These are phyloP conservation scores for Kappamyces sp. DNA, from an alignment of 192 early-diverging fungal genomes.

Conservation along the genomic window DNA sequence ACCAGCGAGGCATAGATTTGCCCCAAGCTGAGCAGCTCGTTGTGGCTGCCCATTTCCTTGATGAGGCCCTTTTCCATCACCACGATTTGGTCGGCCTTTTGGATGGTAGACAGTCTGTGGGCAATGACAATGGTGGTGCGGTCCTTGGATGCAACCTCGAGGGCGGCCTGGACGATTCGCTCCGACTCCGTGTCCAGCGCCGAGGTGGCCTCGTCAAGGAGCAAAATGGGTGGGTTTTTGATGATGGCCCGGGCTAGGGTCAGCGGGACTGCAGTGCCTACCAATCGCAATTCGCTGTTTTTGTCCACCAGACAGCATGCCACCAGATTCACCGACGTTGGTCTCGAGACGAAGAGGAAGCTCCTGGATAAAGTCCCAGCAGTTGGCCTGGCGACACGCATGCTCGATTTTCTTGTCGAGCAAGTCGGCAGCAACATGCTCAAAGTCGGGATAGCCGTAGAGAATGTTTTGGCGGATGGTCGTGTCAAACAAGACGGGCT, in stretches of 20 bases:
- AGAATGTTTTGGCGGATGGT: slow-evolving; percentile 80
- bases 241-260: slow-evolving; percentile 66
- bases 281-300: slow-evolving; percentile 95
- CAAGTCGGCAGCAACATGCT: slow-evolving; percentile 28
- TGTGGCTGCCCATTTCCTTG: slow-evolving; percentile 70
- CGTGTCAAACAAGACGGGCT: slow-evolving; percentile 74
- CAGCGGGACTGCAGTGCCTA: no score
- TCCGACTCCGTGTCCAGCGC: slow-evolving; percentile 79
- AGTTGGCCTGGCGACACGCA: slow-evolving; percentile 56
- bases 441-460: slow-evolving; percentile 50
- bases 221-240: slow-evolving; percentile 77
- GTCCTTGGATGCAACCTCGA: slow-evolving; percentile 66
- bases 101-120: slow-evolving; percentile 84
- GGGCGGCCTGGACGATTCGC: slow-evolving; percentile 73
- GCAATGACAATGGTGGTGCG: slow-evolving; percentile 91
- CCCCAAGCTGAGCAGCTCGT: slow-evolving; percentile 51
- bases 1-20: slow-evolving; percentile 66
- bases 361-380: slow-evolving; percentile 78
- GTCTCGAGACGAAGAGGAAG: slow-evolving; percentile 81
- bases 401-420: slow-evolving; percentile 29
- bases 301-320: slow-evolving; percentile 78
- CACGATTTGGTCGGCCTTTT: slow-evolving; percentile 78
- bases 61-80: slow-evolving; percentile 61
- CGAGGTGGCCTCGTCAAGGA: slow-evolving; percentile 86
- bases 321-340: slow-evolving; percentile 67